Evolutionary conservation across 345 rosid species (phyloP).

Genomic region (Lepidium sativum): DNA sequence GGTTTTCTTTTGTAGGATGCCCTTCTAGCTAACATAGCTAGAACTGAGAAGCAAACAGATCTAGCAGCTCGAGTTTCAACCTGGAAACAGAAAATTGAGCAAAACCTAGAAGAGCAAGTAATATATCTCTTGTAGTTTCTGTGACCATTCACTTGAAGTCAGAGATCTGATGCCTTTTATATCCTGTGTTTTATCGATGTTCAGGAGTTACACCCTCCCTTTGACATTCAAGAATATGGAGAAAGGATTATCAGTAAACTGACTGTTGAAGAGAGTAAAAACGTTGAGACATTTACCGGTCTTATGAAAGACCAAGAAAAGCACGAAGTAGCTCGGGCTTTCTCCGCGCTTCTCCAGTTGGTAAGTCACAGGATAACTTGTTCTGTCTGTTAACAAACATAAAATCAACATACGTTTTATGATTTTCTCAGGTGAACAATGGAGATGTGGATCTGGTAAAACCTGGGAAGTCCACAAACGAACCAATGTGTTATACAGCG

Average conservation of each 20-base stretch:
- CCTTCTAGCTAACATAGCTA: constrained; percentile 90
- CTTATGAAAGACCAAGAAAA: constrained; percentile 67
- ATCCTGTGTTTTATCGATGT: neutral
- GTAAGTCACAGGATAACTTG: constrained; percentile 29
- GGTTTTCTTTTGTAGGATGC: constrained; percentile 51
- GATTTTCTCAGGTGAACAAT: constrained; percentile 69
- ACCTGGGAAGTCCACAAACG: constrained; percentile 25
- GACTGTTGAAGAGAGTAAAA: constrained; percentile 35
- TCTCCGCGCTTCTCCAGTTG: constrained; percentile 96
- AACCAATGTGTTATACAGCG: constrained; percentile 60
- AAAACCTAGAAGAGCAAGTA: constrained; percentile 90
- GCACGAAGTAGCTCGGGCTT: constrained; percentile 84
- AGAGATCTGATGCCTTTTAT: neutral
- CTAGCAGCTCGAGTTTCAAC: constrained; percentile 81
- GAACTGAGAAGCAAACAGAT: constrained; percentile 85
- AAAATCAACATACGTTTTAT: neutral
- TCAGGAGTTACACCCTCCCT: constrained; percentile 81
- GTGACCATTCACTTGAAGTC: neutral
- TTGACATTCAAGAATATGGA: constrained; percentile 87
- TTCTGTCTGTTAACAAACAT: neutral
- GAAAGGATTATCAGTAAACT: constrained; percentile 56
- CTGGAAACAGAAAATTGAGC: constrained; percentile 94
- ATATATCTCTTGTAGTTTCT: neutral
- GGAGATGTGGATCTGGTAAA: constrained; percentile 68
- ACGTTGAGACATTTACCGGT: constrained; percentile 45